These are phyloP conservation scores for Nigrospora sphaerica DNA, from an alignment of 2,329 filamentous ascomycete species.

Conservation along the genomic window DNA sequence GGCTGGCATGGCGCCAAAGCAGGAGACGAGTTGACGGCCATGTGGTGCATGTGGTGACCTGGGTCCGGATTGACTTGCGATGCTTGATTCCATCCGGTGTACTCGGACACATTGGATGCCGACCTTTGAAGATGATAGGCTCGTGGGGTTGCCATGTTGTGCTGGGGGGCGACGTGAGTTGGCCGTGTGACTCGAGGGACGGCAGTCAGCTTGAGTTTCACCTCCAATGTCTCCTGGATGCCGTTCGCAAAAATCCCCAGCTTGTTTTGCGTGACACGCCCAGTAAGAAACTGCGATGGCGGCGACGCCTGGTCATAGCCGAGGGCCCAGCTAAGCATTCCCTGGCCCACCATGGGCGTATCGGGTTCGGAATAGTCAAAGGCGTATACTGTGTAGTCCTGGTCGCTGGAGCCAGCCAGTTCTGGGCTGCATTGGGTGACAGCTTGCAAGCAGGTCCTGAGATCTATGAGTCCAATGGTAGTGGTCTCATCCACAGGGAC, in stretches of 20 bases:
- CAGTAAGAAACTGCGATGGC: conserved; percentile 64
- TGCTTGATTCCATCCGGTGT: conserved; percentile 72
- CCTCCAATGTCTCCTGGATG: conserved; percentile 82
- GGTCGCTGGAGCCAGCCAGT: conserved; percentile 61
- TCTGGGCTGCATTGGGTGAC: conserved; percentile 78
- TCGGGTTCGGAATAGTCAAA: conserved; percentile 96
- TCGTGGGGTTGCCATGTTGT: conserved; percentile 8
- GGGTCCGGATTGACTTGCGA: conserved; percentile 60
- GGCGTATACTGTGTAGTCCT: conserved; percentile 94
- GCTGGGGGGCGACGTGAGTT: conserved; percentile 13
- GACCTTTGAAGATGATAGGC: conserved; percentile 10
- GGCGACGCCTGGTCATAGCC: conserved; percentile 28
- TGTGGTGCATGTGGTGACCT: conserved; percentile 4
- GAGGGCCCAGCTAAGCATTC: conserved; percentile 83
- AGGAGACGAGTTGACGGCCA: conserved; percentile 8
- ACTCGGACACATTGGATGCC: conserved; percentile 48
- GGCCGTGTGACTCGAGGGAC: conserved; percentile 49
- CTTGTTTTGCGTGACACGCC: conserved; percentile 80
- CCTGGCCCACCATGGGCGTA: conserved; percentile 87
- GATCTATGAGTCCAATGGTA: conserved; percentile 80
- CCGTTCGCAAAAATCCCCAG: conserved; percentile 79
- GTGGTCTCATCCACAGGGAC: conserved; percentile 72
- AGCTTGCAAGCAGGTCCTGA: conserved; percentile 80
- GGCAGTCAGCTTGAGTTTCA: conserved; percentile 79
- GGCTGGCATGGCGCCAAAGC: conserved; percentile 24